Evolutionary conservation across 2,329 filamentous ascomycete species (phyloP).

Genomic region (Xylaria sp.): DNA sequence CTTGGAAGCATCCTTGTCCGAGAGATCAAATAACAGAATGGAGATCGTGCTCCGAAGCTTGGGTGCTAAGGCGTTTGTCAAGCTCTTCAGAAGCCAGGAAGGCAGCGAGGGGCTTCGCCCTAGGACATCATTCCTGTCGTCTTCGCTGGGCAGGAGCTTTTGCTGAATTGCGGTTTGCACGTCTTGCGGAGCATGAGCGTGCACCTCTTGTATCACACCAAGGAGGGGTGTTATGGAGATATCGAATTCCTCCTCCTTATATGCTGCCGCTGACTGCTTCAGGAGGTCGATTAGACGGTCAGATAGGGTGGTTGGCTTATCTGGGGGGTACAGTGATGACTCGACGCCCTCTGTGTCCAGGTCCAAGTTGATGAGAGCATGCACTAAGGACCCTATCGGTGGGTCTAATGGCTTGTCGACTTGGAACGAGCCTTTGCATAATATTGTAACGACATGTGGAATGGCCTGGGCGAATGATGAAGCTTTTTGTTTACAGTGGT

Average conservation of each 20-base stretch:
- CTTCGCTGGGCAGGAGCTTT: slow-evolving; percentile 74
- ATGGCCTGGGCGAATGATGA: slow-evolving; percentile 71
- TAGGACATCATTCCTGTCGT: slow-evolving; percentile 77
- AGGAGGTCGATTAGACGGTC: slow-evolving; percentile 74
- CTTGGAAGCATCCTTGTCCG: slow-evolving; percentile 75
- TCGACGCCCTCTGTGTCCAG: slow-evolving; percentile 61
- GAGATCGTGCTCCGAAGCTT: slow-evolving; percentile 77
- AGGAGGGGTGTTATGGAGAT: slow-evolving; percentile 72
- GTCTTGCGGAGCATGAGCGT: slow-evolving; percentile 68
- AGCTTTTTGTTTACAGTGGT: slow-evolving; percentile 69
- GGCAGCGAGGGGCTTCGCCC: slow-evolving; percentile 77
- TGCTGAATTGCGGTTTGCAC: slow-evolving; percentile 68
- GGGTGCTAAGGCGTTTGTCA: slow-evolving; percentile 73
- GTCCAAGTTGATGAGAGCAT: slow-evolving; percentile 81
- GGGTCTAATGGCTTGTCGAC: slow-evolving; percentile 72
- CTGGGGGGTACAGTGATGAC: slow-evolving; percentile 69
- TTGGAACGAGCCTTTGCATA: slow-evolving; percentile 64
- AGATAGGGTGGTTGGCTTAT: slow-evolving; percentile 63
- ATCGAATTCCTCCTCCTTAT: slow-evolving; percentile 75
- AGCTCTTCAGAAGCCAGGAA: slow-evolving; percentile 77
- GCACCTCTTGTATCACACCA: slow-evolving; percentile 74
- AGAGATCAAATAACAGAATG: slow-evolving; percentile 84
- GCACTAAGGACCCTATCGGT: slow-evolving; percentile 74
- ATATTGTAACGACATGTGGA: slow-evolving; percentile 71
- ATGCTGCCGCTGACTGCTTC: slow-evolving; percentile 66